phyloP scores from a whole-genome alignment of 768 basidiomycete species.

The Cubamyces lactineus region DNA sequence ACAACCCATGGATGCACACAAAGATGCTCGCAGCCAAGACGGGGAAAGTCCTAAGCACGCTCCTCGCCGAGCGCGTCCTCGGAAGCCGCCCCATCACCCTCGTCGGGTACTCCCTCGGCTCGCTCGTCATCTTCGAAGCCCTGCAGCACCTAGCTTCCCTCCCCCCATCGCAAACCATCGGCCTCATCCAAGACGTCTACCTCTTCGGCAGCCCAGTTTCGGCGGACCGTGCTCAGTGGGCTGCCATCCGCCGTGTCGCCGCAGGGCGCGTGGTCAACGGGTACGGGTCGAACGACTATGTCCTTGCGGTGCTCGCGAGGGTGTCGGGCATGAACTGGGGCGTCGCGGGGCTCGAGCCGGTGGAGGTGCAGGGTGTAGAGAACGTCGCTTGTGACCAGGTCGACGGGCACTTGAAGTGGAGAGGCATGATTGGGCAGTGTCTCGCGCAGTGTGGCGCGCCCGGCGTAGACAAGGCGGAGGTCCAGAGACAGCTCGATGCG shows the following conservation, averaged over 20 bases:
- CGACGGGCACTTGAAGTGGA: constrained; percentile 55
- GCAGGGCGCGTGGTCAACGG: constrained; percentile 59
- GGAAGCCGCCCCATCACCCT: constrained; percentile 58
- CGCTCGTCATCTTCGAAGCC: constrained; percentile 59
- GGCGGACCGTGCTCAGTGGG: constrained; percentile 46
- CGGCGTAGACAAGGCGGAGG: constrained; percentile 42
- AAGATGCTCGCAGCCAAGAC: constrained; percentile 54
- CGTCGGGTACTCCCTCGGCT: constrained; percentile 59
- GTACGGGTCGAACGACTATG: constrained; percentile 54
- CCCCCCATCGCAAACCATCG: constrained; percentile 46
- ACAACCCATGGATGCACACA: constrained; percentile 65
- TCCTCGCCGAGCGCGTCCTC: constrained; percentile 52
- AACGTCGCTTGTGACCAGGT: constrained; percentile 52
- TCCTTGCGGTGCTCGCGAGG: constrained; percentile 55
- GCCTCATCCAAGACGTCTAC: constrained; percentile 57
- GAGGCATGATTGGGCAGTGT: constrained; percentile 50
- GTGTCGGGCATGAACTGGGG: constrained; percentile 50
- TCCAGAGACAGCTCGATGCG: constrained; percentile 40
- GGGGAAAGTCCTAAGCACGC: constrained; percentile 55
- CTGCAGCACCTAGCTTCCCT: constrained; percentile 50
- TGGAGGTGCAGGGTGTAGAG: constrained; percentile 55
- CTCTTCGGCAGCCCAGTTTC: constrained; percentile 55
- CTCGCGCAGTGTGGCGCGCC: constrained; percentile 44
- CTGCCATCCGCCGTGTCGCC: constrained; percentile 50
- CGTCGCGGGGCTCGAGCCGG: constrained; percentile 53